Evolutionary conservation across 768 basidiomycete species (phyloP).

Genomic region (Leccinum boreale): DNA sequence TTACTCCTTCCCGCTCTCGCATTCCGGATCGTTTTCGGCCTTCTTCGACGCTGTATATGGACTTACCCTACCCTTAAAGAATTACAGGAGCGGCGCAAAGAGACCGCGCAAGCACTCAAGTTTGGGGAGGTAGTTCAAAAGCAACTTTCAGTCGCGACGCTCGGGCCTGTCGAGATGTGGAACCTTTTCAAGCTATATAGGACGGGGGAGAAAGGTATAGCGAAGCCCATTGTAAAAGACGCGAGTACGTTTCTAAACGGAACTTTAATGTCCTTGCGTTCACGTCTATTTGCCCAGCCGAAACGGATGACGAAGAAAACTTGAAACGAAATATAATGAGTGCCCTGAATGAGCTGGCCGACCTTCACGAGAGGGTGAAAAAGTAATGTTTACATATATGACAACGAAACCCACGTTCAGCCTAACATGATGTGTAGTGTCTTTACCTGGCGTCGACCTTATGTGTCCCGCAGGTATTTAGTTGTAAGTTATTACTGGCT

Average conservation of each 20-base stretch:
- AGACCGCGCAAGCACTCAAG: conserved; percentile 47
- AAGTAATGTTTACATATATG: conserved; percentile 41
- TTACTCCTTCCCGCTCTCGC: conserved; percentile 52
- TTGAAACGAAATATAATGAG: conserved; percentile 42
- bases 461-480: conserved; percentile 47
- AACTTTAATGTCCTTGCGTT: neutral
- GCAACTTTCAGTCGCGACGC: conserved; percentile 44
- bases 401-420: neutral
- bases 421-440: conserved; percentile 38
- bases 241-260: neutral
- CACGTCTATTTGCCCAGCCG: neutral
- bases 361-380: conserved; percentile 60
- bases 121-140: conserved; percentile 50
- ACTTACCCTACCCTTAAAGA: conserved; percentile 55
- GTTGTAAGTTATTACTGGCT: conserved; percentile 34
- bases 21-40: conserved; percentile 43
- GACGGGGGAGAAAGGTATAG: conserved; percentile 34
- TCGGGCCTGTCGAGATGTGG: conserved; percentile 54
- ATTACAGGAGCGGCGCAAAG: conserved; percentile 48
- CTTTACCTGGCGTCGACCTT: conserved; percentile 63
- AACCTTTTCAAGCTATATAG: conserved; percentile 44
- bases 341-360: conserved; percentile 46
- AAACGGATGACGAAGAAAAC: conserved; percentile 33
- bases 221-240: conserved; percentile 22
- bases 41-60: conserved; percentile 47